Conservation (phyloP, 2,329 filamentous ascomycete species). For the Trichophaea hybrida region DNA sequence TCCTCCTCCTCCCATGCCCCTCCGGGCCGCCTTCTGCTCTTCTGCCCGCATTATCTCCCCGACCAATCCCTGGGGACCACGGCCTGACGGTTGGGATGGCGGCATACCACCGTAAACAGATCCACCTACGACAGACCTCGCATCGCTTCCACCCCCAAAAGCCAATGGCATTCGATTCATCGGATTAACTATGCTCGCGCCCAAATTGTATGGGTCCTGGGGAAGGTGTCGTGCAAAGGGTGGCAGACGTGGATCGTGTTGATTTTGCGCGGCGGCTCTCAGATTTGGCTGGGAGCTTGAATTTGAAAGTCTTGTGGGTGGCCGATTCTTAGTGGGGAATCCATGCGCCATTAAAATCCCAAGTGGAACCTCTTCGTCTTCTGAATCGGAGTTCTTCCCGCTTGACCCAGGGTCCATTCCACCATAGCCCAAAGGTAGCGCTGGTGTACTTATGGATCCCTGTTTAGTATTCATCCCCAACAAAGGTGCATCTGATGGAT, state of each 20-base stretch:
- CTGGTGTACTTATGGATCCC: slow-evolving; percentile 31
- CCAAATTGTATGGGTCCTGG: slow-evolving; percentile 63
- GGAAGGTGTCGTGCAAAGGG: slow-evolving; percentile 72
- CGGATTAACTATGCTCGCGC: slow-evolving; percentile 59
- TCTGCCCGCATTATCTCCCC: slow-evolving; percentile 58
- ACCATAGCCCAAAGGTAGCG: slow-evolving; percentile 29
- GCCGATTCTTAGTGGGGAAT: slow-evolving; percentile 64
- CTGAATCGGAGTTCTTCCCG: slow-evolving; percentile 34
- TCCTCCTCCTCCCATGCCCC: slow-evolving; percentile 6
- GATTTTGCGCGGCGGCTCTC: slow-evolving; percentile 37
- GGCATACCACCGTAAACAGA: slow-evolving; percentile 32
- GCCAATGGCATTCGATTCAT: slow-evolving; percentile 60
- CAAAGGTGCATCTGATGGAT: slow-evolving; percentile 23
- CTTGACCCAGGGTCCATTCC: slow-evolving; percentile 20
- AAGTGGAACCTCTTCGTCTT: slow-evolving; percentile 76
- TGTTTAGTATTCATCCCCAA: slow-evolving; percentile 28
- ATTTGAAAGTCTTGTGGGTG: slow-evolving; percentile 51
- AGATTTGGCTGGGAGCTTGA: slow-evolving; percentile 60
- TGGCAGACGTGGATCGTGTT: slow-evolving; percentile 45
- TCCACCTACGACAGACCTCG: slow-evolving; percentile 33
- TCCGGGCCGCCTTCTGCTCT: slow-evolving; percentile 23
- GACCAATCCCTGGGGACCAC: slow-evolving; percentile 63
- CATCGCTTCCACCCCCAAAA: slow-evolving; percentile 43
- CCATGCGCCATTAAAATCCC: slow-evolving; percentile 79
- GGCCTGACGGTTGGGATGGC: slow-evolving; percentile 29